Conservation (phyloP, 73 alveolate species). For the Paramecium sonneborni region DNA sequence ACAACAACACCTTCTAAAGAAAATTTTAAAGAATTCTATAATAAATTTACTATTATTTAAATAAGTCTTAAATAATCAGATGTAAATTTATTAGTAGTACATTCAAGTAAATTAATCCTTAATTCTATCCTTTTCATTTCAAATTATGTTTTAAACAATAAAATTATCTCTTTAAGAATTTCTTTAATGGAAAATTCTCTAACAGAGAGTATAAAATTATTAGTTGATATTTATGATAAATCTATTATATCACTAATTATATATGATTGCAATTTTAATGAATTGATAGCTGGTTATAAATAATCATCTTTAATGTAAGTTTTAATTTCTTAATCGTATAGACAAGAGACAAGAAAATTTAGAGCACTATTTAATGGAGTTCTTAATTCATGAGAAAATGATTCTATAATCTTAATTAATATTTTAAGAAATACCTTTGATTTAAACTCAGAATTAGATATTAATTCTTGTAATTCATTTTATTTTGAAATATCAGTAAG, state of each 20-base stretch:
- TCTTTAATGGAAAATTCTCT: background rate
- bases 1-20: background rate
- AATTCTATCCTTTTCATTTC: conserved; percentile 4
- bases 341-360: background rate
- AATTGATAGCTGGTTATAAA: background rate
- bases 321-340: background rate
- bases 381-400: conserved; percentile 23
- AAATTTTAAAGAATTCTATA: conserved; percentile 21
- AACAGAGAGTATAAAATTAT: background rate
- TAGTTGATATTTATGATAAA: background rate
- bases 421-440: conserved; percentile 33
- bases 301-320: background rate
- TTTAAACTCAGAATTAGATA: conserved; percentile 10
- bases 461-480: background rate
- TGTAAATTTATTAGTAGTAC: background rate
- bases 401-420: background rate
- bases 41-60: background rate
- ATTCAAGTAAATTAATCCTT: background rate
- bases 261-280: conserved; percentile 14
- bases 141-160: background rate
- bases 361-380: conserved; percentile 44
- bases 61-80: background rate
- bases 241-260: conserved; percentile 10
- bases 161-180: background rate
- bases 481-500: background rate